Conservation (phyloP, 1,139 yeast genomes). For the Candida sp. region DNA sequence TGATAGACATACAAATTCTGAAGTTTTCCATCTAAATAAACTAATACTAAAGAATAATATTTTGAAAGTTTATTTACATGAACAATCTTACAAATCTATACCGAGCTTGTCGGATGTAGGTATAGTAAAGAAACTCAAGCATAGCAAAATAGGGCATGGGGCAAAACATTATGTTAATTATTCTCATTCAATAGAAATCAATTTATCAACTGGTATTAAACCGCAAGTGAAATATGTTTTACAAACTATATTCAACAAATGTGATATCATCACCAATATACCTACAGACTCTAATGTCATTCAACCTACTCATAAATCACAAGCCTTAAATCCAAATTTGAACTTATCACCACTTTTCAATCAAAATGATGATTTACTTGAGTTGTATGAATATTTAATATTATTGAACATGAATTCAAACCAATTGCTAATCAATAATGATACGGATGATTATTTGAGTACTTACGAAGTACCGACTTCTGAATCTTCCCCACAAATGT, state of each 20-base stretch:
- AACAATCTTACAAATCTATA: slow-evolving; percentile 9
- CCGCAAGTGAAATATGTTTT: slow-evolving; percentile 1
- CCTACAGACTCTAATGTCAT: not conserved
- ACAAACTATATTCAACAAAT: slow-evolving; percentile 1
- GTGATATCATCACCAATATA: slow-evolving; percentile 2
- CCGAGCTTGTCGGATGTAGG: slow-evolving; percentile 11
- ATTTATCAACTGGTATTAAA: slow-evolving; percentile 1
- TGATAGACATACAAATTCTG: not conserved
- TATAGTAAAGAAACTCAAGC: slow-evolving; percentile 10
- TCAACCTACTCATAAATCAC: not conserved
- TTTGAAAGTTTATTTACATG: slow-evolving; percentile 6
- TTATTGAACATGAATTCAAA: slow-evolving; percentile 1
- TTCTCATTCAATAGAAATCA: slow-evolving; percentile 10
- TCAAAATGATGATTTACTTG: not conserved
- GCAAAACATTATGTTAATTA: slow-evolving; percentile 12
- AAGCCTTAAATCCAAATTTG: not conserved
- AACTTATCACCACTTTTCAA: slow-evolving; percentile 1
- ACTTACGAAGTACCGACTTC: slow-evolving; percentile 1
- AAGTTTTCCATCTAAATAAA: not conserved
- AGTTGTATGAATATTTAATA: slow-evolving; percentile 4
- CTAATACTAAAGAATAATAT: not conserved
- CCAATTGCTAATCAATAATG: not conserved
- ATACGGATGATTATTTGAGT: slow-evolving; percentile 2
- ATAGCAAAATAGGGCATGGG: slow-evolving; percentile 20
- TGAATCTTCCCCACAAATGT: not conserved